Percentiles rank a stretch among this genome's conserved stretches.
phyloP scores from a whole-genome alignment of 2,329 filamentous ascomycete genomes.

The Alternaria sp. region DNA sequence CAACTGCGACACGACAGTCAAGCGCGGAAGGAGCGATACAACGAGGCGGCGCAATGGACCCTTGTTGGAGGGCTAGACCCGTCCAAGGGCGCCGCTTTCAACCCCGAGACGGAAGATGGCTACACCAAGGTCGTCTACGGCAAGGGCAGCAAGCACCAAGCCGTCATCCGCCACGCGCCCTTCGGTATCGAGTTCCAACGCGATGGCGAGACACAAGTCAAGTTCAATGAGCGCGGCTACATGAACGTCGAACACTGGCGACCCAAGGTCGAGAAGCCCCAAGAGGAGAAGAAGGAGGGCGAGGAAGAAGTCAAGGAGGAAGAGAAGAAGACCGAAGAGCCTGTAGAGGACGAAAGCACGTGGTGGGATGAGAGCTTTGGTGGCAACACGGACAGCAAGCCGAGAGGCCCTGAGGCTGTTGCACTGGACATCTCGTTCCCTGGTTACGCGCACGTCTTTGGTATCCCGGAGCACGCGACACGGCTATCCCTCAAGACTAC shows the following conservation, averaged over 20 bases:
- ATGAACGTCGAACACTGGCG: conserved; percentile 97
- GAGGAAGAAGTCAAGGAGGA: conserved; percentile 51
- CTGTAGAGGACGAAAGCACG: conserved; percentile 78
- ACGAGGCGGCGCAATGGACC: conserved; percentile 85
- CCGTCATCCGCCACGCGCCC: conserved; percentile 80
- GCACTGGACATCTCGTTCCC: conserved; percentile 90
- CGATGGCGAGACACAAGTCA: conserved; percentile 80
- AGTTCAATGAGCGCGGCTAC: conserved; percentile 86
- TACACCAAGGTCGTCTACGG: conserved; percentile 81
- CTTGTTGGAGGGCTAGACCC: conserved; percentile 80
- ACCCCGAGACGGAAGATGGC: conserved; percentile 68
- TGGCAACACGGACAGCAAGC: conserved; percentile 93
- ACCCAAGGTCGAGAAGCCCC: conserved; percentile 72
- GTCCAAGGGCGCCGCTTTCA: conserved; percentile 74
- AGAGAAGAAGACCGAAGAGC: conserved; percentile 49
- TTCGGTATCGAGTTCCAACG: conserved; percentile 87
- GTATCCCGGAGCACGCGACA: conserved; percentile 91
- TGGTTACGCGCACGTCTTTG: conserved; percentile 90
- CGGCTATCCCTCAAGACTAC: conserved; percentile 89
- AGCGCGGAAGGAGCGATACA: conserved; percentile 89
- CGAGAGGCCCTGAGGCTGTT: conserved; percentile 91
- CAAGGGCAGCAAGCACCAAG: conserved; percentile 75
- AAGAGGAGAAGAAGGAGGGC: conserved; percentile 57
- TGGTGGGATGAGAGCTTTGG: conserved; percentile 99
- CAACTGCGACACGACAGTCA: conserved; percentile 83